Percentiles rank a stretch among this genome's conserved stretches.
These are phyloP conservation scores for Ascocoryne sarcoides DNA, from an alignment of 2,329 filamentous ascomycete genomes.

Conservation along the genomic window DNA sequence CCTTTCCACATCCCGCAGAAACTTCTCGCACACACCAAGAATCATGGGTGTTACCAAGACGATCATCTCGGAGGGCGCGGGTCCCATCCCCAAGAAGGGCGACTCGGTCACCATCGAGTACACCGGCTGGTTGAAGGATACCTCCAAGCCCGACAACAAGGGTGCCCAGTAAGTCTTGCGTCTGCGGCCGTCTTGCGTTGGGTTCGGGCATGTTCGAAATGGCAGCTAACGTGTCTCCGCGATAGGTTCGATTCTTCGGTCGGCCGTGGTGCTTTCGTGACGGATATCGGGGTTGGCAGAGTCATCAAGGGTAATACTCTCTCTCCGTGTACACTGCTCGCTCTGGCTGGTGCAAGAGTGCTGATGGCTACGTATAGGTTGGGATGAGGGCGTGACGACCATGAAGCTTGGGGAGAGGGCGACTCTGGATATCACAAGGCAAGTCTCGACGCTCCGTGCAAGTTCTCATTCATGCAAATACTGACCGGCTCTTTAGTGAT, in stretches of 20 bases:
- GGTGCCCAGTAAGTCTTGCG: conserved; percentile 57
- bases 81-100: conserved; percentile 51
- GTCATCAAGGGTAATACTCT: conserved; percentile 70
- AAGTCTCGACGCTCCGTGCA: conserved; percentile 27
- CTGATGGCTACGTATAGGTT: conserved; percentile 44
- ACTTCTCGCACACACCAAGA: conserved; percentile 24
- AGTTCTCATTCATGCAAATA: not conserved
- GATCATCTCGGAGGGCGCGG: conserved; percentile 51
- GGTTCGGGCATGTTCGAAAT: no score
- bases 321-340: conserved; percentile 3
- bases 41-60: conserved; percentile 68
- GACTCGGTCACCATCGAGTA: conserved; percentile 83
- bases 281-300: conserved; percentile 68
- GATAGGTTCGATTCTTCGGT: conserved; percentile 82
- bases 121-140: conserved; percentile 76
- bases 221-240: conserved; percentile 4
- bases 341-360: conserved; percentile 3
- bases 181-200: no score
- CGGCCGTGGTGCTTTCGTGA: conserved; percentile 66
- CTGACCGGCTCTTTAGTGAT: conserved; percentile 38
- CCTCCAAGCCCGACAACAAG: conserved; percentile 49
- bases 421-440: conserved; percentile 72
- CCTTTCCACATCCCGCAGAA: conserved; percentile 3
- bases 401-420: conserved; percentile 93
- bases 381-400: conserved; percentile 73